Conservation (phyloP, 257 asterid genomes). For the Solanum arcanum region DNA sequence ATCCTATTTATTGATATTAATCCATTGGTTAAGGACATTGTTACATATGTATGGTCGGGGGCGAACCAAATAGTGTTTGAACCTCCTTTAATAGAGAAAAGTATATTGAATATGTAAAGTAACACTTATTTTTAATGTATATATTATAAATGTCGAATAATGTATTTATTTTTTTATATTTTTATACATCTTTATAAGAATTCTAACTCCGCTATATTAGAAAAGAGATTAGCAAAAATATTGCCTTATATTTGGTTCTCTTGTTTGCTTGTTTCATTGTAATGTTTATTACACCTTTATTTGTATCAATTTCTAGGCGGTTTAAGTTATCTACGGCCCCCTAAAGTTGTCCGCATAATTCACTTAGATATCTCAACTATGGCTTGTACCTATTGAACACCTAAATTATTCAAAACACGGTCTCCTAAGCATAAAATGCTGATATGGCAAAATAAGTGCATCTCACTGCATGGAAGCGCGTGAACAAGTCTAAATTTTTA, state of each 20-base stretch:
- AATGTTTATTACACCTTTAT: not conserved
- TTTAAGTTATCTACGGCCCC: too few relatives aligned
- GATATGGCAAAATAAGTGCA: too few relatives aligned
- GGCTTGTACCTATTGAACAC: too few relatives aligned
- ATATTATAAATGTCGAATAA: too few relatives aligned
- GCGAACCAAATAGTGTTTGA: not conserved
- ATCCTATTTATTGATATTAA: not conserved
- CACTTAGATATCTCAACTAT: too few relatives aligned
- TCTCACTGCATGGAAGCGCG: too few relatives aligned
- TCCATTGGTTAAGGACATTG: not conserved
- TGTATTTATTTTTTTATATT: not conserved
- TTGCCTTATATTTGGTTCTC: not conserved
- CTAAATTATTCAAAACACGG: too few relatives aligned
- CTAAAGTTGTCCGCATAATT: too few relatives aligned
- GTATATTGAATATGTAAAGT: too few relatives aligned
- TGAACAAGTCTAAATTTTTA: too few relatives aligned
- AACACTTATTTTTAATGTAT: too few relatives aligned
- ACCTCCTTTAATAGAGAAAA: not conserved
- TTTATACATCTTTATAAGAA: not conserved
- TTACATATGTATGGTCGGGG: not conserved
- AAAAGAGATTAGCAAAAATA: not conserved
- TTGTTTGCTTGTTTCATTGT: not conserved
- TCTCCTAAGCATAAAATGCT: too few relatives aligned
- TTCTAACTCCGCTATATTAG: accelerated
- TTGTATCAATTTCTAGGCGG: not conserved